Conservation (phyloP, 208 protist species). For the Angomonas ambiguus region DNA sequence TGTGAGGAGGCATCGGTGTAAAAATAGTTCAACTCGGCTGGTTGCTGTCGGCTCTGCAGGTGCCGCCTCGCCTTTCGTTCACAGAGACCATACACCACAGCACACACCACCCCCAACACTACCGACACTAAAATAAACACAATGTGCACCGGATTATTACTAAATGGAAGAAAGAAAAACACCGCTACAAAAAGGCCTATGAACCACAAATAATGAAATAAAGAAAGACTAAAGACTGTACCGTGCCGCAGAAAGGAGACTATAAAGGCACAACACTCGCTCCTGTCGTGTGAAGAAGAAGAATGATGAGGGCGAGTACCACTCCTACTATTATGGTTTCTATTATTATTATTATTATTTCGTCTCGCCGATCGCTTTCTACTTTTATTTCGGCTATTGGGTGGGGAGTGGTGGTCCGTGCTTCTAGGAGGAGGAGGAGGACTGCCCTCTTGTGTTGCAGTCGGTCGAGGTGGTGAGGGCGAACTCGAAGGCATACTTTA, state of each 20-base stretch:
- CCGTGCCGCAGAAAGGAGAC: conserved; percentile 1
- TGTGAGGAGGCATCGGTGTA: background rate
- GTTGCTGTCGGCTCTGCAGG: background rate
- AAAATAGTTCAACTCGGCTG: background rate
- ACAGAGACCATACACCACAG: conserved; percentile 29
- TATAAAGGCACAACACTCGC: conserved; percentile 1
- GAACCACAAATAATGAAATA: background rate
- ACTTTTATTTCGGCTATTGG: background rate
- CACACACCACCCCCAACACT: conserved; percentile 35
- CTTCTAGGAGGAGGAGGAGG: background rate
- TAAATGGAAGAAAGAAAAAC: conserved; percentile 77
- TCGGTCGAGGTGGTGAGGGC: background rate
- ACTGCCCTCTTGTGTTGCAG: background rate
- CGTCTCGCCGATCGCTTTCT: background rate
- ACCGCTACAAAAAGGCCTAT: conserved; percentile 17
- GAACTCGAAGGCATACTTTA: background rate
- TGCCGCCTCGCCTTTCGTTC: conserved; percentile 9
- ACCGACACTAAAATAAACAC: conserved; percentile 49
- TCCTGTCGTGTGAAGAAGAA: too few relatives aligned
- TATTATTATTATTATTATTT: background rate
- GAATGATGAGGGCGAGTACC: too few relatives aligned
- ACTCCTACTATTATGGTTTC: background rate
- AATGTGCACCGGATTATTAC: conserved; percentile 51
- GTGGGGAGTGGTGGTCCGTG: too few relatives aligned
- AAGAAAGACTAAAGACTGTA: background rate